Conservation (phyloP, 192 early-diverging fungal species). For the Gamsiella multidivaricata region DNA sequence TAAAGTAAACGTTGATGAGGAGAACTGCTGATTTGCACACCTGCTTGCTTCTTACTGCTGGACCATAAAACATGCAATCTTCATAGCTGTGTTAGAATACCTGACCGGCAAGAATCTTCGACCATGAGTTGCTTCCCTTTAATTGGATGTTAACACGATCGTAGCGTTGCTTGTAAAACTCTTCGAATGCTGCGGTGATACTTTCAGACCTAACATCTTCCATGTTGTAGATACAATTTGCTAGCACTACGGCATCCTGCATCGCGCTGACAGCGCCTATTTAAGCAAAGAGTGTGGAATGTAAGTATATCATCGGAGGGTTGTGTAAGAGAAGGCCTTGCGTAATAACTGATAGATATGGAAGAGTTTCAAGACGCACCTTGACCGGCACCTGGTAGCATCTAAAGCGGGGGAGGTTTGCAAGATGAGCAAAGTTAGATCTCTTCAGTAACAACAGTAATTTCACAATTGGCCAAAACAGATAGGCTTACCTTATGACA, state of each 20-base stretch:
- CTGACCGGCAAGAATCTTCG: background rate
- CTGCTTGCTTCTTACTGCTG: background rate
- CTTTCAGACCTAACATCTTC: background rate
- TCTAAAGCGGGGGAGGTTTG: too few relatives aligned
- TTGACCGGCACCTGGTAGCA: background rate
- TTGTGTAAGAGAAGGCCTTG: background rate
- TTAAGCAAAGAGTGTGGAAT: background rate
- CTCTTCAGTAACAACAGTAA: background rate
- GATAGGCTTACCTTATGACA: background rate
- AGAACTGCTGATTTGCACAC: background rate
- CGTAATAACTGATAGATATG: background rate
- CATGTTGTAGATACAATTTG: background rate
- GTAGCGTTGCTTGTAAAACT: background rate
- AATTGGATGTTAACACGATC: background rate
- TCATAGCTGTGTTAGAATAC: background rate
- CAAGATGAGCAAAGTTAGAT: background rate
- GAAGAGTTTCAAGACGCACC: background rate
- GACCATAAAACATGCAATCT: background rate
- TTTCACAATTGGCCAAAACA: background rate
- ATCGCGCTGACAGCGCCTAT: background rate
- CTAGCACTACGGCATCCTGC: slow-evolving; percentile 1
- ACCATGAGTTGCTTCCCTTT: background rate
- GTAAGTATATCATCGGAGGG: background rate
- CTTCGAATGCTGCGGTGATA: background rate
- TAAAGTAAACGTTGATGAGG: background rate